Conservation (phyloP, 225 moss, liverwort and hornwort species). For the Pleurozium schreberi region DNA sequence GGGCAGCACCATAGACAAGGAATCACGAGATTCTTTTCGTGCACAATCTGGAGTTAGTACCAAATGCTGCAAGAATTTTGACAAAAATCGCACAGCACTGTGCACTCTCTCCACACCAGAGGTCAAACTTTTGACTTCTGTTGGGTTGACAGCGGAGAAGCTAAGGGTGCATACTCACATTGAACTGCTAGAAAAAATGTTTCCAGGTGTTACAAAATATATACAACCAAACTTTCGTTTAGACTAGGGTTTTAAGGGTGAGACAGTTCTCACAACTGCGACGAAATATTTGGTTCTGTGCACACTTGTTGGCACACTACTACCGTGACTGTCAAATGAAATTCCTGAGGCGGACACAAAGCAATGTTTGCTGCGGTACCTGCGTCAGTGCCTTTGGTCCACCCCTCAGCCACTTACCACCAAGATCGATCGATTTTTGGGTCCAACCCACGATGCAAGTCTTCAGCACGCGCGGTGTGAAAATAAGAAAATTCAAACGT, state of each 20-base stretch:
- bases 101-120: not conserved
- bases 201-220: not conserved
- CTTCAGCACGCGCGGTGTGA: too few species aligned
- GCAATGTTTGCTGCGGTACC: not conserved
- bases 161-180: not conserved
- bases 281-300: not conserved
- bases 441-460: too few species aligned
- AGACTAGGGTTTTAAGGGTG: too few species aligned
- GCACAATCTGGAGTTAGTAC: not conserved
- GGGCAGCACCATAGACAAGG: not conserved
- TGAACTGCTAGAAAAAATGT: not conserved
- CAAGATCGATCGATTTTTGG: too few species aligned
- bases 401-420: not conserved
- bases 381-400: too few species aligned
- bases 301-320: not conserved
- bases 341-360: not conserved
- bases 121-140: not conserved
- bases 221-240: not conserved
- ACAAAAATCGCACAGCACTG: not conserved
- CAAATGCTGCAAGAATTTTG: not conserved
- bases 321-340: not conserved
- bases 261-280: not conserved
- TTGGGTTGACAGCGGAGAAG: not conserved
- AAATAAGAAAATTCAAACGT: too few species aligned
- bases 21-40: not conserved